Base-by-base conservation (phyloP, 2,329 filamentous ascomycete genomes). In the Fusarium sp. region DNA sequence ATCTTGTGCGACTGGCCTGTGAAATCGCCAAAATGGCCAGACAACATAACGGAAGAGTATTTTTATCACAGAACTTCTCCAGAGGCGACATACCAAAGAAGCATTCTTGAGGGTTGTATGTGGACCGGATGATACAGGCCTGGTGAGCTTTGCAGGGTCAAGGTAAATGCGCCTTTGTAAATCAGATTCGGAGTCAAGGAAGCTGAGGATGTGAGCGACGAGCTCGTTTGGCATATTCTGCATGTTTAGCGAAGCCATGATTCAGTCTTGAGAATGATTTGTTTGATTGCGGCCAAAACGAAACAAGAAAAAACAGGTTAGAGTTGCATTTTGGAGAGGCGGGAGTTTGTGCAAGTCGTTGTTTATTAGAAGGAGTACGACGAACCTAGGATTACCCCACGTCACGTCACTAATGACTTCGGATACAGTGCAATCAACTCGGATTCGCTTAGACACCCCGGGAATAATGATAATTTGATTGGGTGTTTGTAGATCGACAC, bases 191-290 rank as follows among this genome's bases (percentile, higher is more conserved):
- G 76, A 76, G 73, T 88, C 85, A 52, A 93, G 83, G 75, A 86
- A 86, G n/a, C 80, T 81, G 74, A 93, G 84, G 72, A 93, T 87
- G 7, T 88, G 84, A 59, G 86, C 79, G 28, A 92, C 81, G 51
- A 93, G 82, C 81, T 93, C 91, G 70, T 88, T 89, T 5, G 91
- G 91, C 26, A 93, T 84, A 32, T 75, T 61, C 32, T 82, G 70
- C 77, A 84, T 65, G 13, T 58, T 66, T 3, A 62, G n/a, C 18
- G 56, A 10, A 11, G 47, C 38, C 42, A 61, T 65, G 13, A 17
- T 24, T 39, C 26, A 14, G 18, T 28, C 6, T 22, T n/a, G 15
- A 22, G 17, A 28, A 20, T 22, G 8, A n/a, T 24, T 60, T n/a
- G 15, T 36, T 28, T 62, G 30, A 28, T 34, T 45, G 15, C 20